Conservation (phyloP, 139 green algal species). For the Volvox africanus region DNA sequence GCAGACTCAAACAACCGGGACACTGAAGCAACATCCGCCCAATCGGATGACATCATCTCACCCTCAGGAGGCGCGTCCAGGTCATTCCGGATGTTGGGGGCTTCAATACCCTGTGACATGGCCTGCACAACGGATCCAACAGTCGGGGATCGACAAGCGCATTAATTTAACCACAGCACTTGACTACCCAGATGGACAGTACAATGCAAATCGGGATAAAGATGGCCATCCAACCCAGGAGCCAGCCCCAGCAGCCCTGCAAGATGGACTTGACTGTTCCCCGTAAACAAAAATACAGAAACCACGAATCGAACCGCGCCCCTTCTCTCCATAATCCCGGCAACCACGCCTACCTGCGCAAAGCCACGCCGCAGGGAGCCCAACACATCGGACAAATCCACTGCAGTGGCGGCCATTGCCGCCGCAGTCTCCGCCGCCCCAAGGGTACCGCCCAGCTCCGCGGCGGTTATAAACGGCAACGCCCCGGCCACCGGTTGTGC, state of each 20-base stretch:
- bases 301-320: too few species aligned
- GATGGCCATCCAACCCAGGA: too few species aligned
- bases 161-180: too few species aligned
- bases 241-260: too few species aligned
- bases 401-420: not conserved
- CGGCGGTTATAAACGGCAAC: slow-evolving; percentile 2
- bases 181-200: too few species aligned
- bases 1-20: too few species aligned
- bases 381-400: slow-evolving; percentile 34
- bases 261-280: too few species aligned
- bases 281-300: too few species aligned
- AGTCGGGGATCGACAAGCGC: too few species aligned
- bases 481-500: not conserved
- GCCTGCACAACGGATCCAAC: not conserved
- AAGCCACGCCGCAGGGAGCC: slow-evolving; percentile 58
- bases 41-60: not conserved
- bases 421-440: slow-evolving; percentile 20
- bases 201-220: too few species aligned
- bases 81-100: slow-evolving; percentile 44
- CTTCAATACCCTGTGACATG: slow-evolving; percentile 17
- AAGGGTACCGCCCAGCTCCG: not conserved
- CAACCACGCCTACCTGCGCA: slow-evolving; percentile 37
- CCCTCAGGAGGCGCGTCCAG: slow-evolving; percentile 41
- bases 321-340: too few species aligned
- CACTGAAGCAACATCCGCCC: too few species aligned